phyloP scores from a whole-genome alignment of 331 rosid genomes.

The Rhamnella rubrinervis region DNA sequence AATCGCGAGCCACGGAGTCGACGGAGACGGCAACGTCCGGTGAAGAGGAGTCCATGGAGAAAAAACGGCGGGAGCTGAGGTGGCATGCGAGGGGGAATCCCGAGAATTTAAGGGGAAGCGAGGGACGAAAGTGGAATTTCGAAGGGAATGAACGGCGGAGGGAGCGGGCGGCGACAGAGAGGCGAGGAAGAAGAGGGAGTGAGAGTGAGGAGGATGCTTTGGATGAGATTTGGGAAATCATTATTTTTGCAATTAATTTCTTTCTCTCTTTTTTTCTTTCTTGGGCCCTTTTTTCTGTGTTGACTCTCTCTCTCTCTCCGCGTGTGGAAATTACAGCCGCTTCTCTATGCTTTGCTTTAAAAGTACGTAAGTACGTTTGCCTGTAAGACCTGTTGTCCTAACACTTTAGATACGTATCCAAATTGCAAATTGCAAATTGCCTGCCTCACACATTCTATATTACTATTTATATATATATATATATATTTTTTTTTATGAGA shows the following conservation, averaged over 20 bases:
- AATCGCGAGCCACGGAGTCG: slow-evolving; percentile 61
- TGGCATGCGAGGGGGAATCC: slow-evolving; percentile 36
- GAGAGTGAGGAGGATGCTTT: slow-evolving; percentile 14
- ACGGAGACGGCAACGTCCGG: slow-evolving; percentile 47
- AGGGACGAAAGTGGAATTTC: slow-evolving; percentile 44
- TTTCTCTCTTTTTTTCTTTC: neutral
- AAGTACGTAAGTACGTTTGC: neutral
- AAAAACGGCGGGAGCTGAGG: slow-evolving; percentile 18
- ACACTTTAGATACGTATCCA: no score
- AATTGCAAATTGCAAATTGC: no score
- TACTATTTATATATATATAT: no score
- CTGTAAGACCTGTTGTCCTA: neutral
- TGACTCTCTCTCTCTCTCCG: neutral
- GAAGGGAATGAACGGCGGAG: slow-evolving; percentile 23
- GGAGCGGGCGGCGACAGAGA: slow-evolving; percentile 24
- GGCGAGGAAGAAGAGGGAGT: slow-evolving; percentile 8
- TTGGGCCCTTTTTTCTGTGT: neutral
- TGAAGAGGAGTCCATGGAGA: slow-evolving; percentile 60
- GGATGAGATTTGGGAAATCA: slow-evolving; percentile 49
- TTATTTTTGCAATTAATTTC: slow-evolving; percentile 20
- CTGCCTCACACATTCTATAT: no score
- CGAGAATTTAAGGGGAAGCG: neutral
- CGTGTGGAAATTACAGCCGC: neutral
- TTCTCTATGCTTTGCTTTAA: neutral
- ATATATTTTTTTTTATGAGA: no score